Percentiles rank a stretch among this genome's conserved stretches.
phyloP scores from a whole-genome alignment of 306 rosid species.

The Potentilla sterilis region DNA sequence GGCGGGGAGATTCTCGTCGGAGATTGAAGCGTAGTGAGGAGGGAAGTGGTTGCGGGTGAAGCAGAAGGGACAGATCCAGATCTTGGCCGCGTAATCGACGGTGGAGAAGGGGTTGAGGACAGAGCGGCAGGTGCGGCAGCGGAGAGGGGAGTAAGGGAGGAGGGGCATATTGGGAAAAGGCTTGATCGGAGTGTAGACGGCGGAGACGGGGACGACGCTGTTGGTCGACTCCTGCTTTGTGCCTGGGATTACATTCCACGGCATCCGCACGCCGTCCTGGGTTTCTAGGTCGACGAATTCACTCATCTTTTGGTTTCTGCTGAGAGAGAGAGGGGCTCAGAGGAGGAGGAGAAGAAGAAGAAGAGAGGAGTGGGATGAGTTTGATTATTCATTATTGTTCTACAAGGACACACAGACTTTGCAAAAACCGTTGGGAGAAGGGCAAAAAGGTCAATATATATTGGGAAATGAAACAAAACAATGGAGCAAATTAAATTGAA shows the following conservation, averaged over 20 bases:
- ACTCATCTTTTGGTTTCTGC: conserved; percentile 40
- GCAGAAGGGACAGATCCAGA: conserved; percentile 98
- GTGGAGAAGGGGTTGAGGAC: conserved; percentile 88
- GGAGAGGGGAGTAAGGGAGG: conserved; percentile 75
- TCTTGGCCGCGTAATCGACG: conserved; percentile 91
- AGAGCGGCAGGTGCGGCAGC: conserved; percentile 92
- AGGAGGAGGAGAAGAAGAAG: no score
- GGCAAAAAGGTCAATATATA: no score
- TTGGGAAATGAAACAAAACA: no score
- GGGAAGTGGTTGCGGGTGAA: conserved; percentile 93
- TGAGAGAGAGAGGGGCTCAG: background rate
- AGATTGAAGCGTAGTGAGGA: conserved; percentile 72
- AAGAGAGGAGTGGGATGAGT: no score
- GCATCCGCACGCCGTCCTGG: conserved; percentile 98
- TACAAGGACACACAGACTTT: no score
- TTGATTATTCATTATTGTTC: no score
- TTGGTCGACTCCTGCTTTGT: conserved; percentile 65
- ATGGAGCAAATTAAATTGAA: no score
- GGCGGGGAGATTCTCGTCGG: conserved; percentile 88
- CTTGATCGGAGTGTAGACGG: conserved; percentile 77
- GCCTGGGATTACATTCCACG: conserved; percentile 97
- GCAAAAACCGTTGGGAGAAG: no score
- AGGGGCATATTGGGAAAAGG: conserved; percentile 64
- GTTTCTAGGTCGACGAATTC: conserved; percentile 84
- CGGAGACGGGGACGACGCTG: conserved; percentile 80